Evolutionary conservation across 2,329 filamentous ascomycete species (phyloP).

Genomic region (Cryphonectria carpinicola): DNA sequence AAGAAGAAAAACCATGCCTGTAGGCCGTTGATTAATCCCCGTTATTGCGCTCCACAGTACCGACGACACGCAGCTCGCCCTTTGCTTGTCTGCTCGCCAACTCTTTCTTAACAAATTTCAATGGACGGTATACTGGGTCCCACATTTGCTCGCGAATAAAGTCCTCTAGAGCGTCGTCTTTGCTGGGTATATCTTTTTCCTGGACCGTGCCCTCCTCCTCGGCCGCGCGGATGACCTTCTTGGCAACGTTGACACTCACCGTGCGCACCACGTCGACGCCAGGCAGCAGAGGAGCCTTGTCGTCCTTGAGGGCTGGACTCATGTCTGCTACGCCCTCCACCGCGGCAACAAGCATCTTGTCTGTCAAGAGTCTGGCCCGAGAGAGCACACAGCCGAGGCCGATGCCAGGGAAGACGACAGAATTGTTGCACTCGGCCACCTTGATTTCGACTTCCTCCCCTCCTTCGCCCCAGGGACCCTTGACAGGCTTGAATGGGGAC

Average conservation of each 20-base stretch:
- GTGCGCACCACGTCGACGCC: conserved; percentile 75
- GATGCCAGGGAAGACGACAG: conserved; percentile 82
- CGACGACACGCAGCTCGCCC: conserved; percentile 58
- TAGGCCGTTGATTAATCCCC: neutral
- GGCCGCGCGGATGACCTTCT: conserved; percentile 73
- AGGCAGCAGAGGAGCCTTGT: conserved; percentile 70
- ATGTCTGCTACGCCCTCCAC: conserved; percentile 72
- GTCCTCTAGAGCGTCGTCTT: conserved; percentile 60
- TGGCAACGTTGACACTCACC: conserved; percentile 78
- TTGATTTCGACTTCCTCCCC: conserved; percentile 51
- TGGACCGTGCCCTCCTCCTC: conserved; percentile 70
- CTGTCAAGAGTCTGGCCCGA: conserved; percentile 68
- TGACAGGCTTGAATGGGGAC: conserved; percentile 78
- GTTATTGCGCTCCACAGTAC: conserved; percentile 39
- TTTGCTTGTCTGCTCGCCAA: conserved; percentile 61
- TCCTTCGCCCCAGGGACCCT: conserved; percentile 56
- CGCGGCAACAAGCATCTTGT: conserved; percentile 82
- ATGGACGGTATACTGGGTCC: conserved; percentile 69
- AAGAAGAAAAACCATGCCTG: neutral
- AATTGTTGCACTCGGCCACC: conserved; percentile 86
- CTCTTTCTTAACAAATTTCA: conserved; percentile 59
- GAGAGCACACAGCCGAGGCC: conserved; percentile 78
- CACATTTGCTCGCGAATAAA: conserved; percentile 85
- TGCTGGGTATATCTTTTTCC: conserved; percentile 64
- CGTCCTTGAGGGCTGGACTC: conserved; percentile 69